Base-by-base conservation (phyloP, 306 rosid species). In the Vicia villosa region DNA sequence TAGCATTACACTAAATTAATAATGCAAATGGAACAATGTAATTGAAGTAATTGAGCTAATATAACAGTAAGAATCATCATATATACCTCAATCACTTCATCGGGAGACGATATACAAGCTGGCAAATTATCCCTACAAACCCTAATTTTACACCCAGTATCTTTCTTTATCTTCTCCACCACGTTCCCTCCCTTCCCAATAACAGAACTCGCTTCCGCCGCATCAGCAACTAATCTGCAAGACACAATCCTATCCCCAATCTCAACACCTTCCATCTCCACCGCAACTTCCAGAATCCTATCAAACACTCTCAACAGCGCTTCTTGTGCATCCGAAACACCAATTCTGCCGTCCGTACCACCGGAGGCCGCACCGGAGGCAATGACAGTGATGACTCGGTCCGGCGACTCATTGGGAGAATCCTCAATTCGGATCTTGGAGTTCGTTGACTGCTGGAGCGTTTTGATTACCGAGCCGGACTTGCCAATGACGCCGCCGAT, bases 181-280 rank as follows among this genome's bases (percentile, higher is more conserved):
- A 91, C 83, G 56, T 83, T 95, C 76, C 99, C 99, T 24, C 99
- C 99, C 74, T 86, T 95, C 12, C 99, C 99, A 3, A 95, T 91
- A 9, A 95, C 95, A 0, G 92, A 84, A 14, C 99, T 88, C 3
- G 85, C 85, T 77, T 89, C 92, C 2, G 87, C 83, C 8, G 74
- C 45, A 26, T 87, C 96, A 11, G 76, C 92, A 77, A 91, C 80
- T 14, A 95, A 63, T 70, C 99, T 75, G 76, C 97, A 89, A 1
- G 96, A 91, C 36, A 91, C 96, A 10, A 84, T 80, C 16, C 89
- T 87, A 43, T 78, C 74, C 6, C 83, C 89, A 8, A 83, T 54
- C 1, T 77, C 85, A 41, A 81, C 69, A 5, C 92, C 90, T 6
- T 86, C 97, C 16, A 77, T 84, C 89, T 89, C 99, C 6, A 88